A percentile compares a stretch with the other conserved stretches of the same genome.
Evolutionary conservation across 1,139 yeast species (phyloP).

Genomic region (Sugiyamaella pinicola): DNA sequence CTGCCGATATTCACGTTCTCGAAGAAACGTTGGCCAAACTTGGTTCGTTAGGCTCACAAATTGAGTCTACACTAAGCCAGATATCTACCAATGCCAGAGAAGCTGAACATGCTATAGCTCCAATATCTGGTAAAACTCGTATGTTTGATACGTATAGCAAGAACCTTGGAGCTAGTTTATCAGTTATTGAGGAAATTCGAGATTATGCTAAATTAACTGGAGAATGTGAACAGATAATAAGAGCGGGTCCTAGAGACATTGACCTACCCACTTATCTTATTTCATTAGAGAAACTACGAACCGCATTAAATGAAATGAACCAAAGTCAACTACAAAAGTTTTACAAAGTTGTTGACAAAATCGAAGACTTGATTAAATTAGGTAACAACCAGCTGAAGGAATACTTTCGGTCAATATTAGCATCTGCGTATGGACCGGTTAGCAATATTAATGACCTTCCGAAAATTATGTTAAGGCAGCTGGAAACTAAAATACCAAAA

Average conservation of each 20-base stretch:
- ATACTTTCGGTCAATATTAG: constrained; percentile 31
- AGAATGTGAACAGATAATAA: constrained; percentile 32
- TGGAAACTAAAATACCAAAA: constrained; percentile 23
- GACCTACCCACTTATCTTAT: constrained; percentile 34
- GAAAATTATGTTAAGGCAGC: constrained; percentile 14
- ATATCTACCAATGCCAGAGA: constrained; percentile 61
- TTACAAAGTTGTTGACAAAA: constrained; percentile 38
- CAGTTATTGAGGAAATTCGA: constrained; percentile 64
- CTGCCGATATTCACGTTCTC: constrained; percentile 77
- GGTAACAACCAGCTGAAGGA: constrained; percentile 33
- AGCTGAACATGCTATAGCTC: constrained; percentile 68
- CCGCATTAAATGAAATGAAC: constrained; percentile 34
- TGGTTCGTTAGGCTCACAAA: constrained; percentile 56
- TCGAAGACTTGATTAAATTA: constrained; percentile 31
- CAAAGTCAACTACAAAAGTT: constrained; percentile 35
- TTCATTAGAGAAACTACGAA: constrained; percentile 31
- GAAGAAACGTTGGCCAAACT: constrained; percentile 71
- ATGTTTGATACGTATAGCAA: constrained; percentile 56
- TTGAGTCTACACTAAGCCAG: constrained; percentile 56
- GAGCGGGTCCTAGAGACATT: constrained; percentile 32
- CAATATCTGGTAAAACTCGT: constrained; percentile 67
- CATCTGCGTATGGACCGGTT: constrained; percentile 31
- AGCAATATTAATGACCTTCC: constrained; percentile 31
- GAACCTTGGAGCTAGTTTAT: constrained; percentile 61
- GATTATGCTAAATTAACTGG: constrained; percentile 56